Base-by-base conservation (phyloP, 2,329 filamentous ascomycete genomes). In the Botrytis elliptica region DNA sequence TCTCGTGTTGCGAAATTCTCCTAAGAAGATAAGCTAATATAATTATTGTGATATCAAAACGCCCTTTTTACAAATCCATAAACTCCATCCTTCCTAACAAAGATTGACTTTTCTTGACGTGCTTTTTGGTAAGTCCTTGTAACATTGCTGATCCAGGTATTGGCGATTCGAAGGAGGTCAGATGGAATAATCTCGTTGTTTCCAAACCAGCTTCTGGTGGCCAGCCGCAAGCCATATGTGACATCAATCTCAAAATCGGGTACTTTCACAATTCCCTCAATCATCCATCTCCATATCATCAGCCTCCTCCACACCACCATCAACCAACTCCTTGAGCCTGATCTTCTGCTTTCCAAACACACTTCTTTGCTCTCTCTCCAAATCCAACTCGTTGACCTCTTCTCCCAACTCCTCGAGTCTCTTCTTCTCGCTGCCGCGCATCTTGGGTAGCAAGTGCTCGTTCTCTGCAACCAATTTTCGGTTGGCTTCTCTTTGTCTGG, bases 401-500 rank as follows among this genome's bases (percentile, higher is more conserved):
- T 80, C 75, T 77, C 75, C 76, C 80, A 87, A 84, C 80, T 88
- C 85, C 78, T 88, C 88, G 79, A 92, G 83, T 73, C 85, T 83
- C 79, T 85, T 84, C 84, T 86, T 87, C 85, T 91, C 89, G 83
- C 86, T 89, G 79, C 87, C 89, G 79, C 89, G 85, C 82, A 92
- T 85, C 81, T 88, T 88, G 79, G 93, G 94, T 80, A 99, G 89
- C 83, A 99, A 88, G 85, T 99, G 96, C 86, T 94, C 91, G 84
- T 97, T 95, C 86, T 96, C 90, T 78, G 91, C 91, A 70, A 99
- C 95, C 77, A 98, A 88, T 86, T 95, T 96, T 83, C 93, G 87
- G 81, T 97, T 93, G 76, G 88, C 86, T 80, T 91, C 92, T 77
- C 93, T 87, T 86, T 96, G 91, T 81, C 91, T 89, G 83, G 92